A percentile compares a stretch with the other conserved stretches of the same genome.
Evolutionary conservation across 2,329 filamentous ascomycete species (phyloP).

Genomic region (Gliomastix tumulicola): DNA sequence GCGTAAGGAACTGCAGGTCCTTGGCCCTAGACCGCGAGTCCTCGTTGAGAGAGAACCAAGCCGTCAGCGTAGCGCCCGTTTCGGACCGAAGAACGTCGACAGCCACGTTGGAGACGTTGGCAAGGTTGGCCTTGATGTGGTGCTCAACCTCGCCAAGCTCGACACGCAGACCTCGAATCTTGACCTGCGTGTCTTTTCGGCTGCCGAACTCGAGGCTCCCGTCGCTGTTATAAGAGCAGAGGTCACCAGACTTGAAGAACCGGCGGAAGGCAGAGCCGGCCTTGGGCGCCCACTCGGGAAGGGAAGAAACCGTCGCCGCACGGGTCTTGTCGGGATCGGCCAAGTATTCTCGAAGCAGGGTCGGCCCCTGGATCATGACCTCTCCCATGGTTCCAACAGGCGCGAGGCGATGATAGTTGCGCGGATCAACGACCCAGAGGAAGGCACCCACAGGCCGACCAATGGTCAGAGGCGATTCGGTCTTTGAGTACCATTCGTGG

Average conservation of each 20-base stretch:
- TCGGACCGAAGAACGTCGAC: conserved; percentile 6
- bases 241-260: conserved; percentile 11
- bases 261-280: background rate
- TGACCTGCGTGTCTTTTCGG: conserved; percentile 21
- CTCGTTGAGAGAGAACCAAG: conserved; percentile 1
- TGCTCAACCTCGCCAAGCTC: conserved; percentile 24
- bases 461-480: conserved; percentile 3
- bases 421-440: conserved; percentile 6
- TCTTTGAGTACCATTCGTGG: conserved; percentile 1
- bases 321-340: conserved; percentile 21
- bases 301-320: conserved; percentile 2
- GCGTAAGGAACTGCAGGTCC: no score
- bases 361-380: conserved; percentile 17
- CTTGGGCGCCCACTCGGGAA: conserved; percentile 15
- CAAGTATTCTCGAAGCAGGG: conserved; percentile 38
- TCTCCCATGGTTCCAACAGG: conserved; percentile 8
- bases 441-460: conserved; percentile 6
- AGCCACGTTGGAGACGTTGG: conserved; percentile 2
- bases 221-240: conserved; percentile 2
- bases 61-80: background rate
- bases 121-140: background rate
- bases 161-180: conserved; percentile 43
- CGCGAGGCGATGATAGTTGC: conserved; percentile 3
- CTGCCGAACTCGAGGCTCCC: conserved; percentile 13
- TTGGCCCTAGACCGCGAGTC: no score